Base-by-base conservation (phyloP, 805 yeast genomes). In the Cyberlindnera galapagoensis region DNA sequence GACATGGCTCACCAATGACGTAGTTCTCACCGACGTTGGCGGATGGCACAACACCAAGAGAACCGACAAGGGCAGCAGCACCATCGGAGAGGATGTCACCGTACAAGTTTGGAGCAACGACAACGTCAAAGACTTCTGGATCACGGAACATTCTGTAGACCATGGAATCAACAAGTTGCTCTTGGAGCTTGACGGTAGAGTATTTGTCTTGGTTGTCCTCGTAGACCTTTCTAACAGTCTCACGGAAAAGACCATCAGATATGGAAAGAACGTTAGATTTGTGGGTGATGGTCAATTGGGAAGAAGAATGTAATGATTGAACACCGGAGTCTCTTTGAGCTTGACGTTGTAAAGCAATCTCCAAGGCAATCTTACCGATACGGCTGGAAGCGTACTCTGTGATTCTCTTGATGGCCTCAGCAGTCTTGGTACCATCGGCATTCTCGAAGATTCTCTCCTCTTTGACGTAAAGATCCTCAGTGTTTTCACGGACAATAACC, bases 1-100 rank as follows among this genome's bases (percentile, higher is more conserved):
- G 98, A 58, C 97, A 88, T 56, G 98, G 98, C 67, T 92, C 98
- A 59, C 98, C 98, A 56, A 92, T 86, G 43, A 94, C 97, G 56
- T 92, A 90, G 57, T 71, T 64, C 57, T 87, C 95, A 53, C 98
- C 98, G 43, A 92, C 98, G 55, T 92, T 92, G 40, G 97, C 97
- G 34, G 94, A 81, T 52, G 98, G 97, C 36, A 92, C 97, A 36
- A 92, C 95, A 56, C 98, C 98, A 44, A 92, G 74, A 19, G 97
- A 90, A 31, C 98, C 98, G 37, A 90, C 95, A 36, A 88, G 71
- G 11, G 97, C 97, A 47, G 97, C 97, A 35, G 97, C 97, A 64
- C 97, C 97, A 57, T 88, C 97, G 44, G 94, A 81, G 49, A 92
- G 69, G 46, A 92, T 87, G 62, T 92, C 98, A 60, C 98, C 98